phyloP scores from a whole-genome alignment of 768 basidiomycete genomes.

The Xanthoconium purpureum region DNA sequence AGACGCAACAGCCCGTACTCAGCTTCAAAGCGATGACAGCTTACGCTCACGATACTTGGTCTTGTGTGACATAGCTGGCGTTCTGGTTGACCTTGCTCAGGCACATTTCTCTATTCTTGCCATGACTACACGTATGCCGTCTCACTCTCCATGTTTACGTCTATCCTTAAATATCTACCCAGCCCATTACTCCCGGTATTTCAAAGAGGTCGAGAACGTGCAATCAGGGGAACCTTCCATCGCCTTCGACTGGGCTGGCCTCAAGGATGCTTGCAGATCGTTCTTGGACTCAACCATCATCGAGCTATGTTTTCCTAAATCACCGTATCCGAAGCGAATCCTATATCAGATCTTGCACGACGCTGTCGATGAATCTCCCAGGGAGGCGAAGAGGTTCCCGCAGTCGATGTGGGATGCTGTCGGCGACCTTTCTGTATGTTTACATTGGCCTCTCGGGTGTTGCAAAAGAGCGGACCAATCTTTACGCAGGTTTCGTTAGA shows the following conservation, averaged over 20 bases:
- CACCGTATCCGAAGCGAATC: conserved; percentile 62
- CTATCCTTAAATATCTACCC: conserved; percentile 4
- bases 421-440: conserved; percentile 72
- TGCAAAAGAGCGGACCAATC: not conserved
- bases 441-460: conserved; percentile 40
- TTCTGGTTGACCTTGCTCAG: conserved; percentile 60
- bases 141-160: not conserved
- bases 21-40: conserved; percentile 49
- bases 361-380: conserved; percentile 68
- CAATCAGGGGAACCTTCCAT: conserved; percentile 49
- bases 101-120: conserved; percentile 65
- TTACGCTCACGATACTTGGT: conserved; percentile 61
- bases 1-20: conserved; percentile 49
- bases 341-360: conserved; percentile 68
- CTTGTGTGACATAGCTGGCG: conserved; percentile 60
- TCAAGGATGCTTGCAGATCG: conserved; percentile 66
- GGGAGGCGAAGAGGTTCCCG: conserved; percentile 72
- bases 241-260: conserved; percentile 61
- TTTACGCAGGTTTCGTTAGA: conserved; percentile 55
- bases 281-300: conserved; percentile 83
- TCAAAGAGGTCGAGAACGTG: conserved; percentile 45
- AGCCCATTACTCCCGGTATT: conserved; percentile 75
- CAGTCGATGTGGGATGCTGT: conserved; percentile 79
- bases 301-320: conserved; percentile 74
- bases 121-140: conserved; percentile 60